Evolutionary conservation across 495 filamentous ascomycete species (phyloP), one percentile per base, ranked within the genome.

Genomic region (Aspergillus taichungensis): DNA sequence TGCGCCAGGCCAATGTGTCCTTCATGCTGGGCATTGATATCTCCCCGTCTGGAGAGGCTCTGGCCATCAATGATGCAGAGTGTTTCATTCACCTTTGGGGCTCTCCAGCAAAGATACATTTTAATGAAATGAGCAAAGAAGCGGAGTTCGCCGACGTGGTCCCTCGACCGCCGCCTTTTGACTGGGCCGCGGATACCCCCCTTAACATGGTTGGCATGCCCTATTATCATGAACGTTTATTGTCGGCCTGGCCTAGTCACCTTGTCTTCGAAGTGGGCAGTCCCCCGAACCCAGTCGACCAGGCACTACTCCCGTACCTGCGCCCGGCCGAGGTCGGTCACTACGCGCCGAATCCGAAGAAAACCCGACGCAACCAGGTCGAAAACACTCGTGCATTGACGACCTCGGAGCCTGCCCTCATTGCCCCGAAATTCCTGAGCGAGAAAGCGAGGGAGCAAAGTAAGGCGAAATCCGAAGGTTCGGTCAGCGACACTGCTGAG

Each of bases 31-130:
- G 74, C 0, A 71, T 97, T 45, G 89, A 96, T 44, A 75, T 99
- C 29, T 89, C 94, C 6, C 82, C 88, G 0, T 94, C 91, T 3
- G 94, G 90, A 5, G 88, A 95, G 56, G 89, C 89, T 0, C 69
- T 95, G 47, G 88, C 80, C 2, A 72, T 97, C 45, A 83, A 81
- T 37, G 89, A 96, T 60, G 73, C 76, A 5, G 84, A 88, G 41
- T 84, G 80, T 53, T 75, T 76, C 29, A 77, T 95, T 34, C 87
- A 92, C 47, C 73, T 97, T 7, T 98, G 92, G 92, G 92, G 88
- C 0, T 94, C 90, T 1, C 86, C 82, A 0, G 73, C 77, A n/a
- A 94, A 95, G 58, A 75, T 95, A 27, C 87, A 85, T 37, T 96
- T 95, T 61, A 85, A 85, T 39, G 89, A 97, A 54, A 77, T 88